Evolutionary conservation across 805 yeast genomes (phyloP).

Genomic region (Kluyveromyces dobzhanskii): DNA sequence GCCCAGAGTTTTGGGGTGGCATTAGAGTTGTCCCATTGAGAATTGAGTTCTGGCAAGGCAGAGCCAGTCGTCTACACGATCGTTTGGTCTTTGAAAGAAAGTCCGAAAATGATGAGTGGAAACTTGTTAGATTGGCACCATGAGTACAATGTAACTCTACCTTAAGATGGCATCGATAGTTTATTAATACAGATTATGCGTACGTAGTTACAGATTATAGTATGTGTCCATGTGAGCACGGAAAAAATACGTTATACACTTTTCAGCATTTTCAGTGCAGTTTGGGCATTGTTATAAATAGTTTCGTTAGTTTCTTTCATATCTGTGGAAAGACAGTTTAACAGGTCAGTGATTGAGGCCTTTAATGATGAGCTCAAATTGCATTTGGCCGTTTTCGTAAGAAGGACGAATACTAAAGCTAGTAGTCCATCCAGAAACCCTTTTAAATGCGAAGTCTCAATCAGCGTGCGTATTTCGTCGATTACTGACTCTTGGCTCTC

Average conservation of each 20-base stretch:
- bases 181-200: too few species aligned
- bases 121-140: constrained; percentile 65
- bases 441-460: neutral
- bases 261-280: constrained; percentile 3
- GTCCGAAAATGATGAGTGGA: constrained; percentile 46
- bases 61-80: constrained; percentile 84
- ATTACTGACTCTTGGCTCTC: neutral
- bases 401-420: neutral
- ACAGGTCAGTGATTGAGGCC: neutral
- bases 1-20: constrained; percentile 97
- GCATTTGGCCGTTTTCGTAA: neutral
- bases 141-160: too few species aligned
- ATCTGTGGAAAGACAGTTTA: constrained; percentile 7
- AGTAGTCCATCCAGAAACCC: neutral
- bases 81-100: constrained; percentile 66
- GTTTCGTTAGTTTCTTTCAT: constrained; percentile 10
- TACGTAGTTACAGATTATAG: too few species aligned
- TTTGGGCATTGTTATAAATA: constrained; percentile 9
- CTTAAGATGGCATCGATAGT: too few species aligned
- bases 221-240: too few species aligned
- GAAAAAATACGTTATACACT: neutral
- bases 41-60: constrained; percentile 97
- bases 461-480: neutral
- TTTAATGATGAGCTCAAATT: neutral
- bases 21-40: constrained; percentile 79